Conservation (phyloP, 2,329 filamentous ascomycete genomes). For the Phialophora macrospora region DNA sequence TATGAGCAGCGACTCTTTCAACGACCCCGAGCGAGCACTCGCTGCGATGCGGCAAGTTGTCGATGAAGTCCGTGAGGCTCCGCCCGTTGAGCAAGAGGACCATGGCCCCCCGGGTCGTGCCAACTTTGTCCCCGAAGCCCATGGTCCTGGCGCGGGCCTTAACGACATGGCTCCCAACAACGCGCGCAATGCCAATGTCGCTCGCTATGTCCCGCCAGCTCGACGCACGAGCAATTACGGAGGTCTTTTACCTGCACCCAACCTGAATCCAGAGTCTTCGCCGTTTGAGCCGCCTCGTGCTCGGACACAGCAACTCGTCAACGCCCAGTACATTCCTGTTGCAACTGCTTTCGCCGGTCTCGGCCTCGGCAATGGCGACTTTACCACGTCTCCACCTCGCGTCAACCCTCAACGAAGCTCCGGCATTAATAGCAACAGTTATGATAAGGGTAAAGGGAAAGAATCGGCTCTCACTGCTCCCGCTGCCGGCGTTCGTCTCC, state of each 20-base stretch:
- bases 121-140: not conserved
- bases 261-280: slow-evolving; percentile 3
- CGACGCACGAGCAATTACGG: not conserved
- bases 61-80: slow-evolving; percentile 2
- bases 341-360: slow-evolving; percentile 11
- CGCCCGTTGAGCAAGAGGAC: slow-evolving; percentile 1
- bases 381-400: slow-evolving; percentile 21
- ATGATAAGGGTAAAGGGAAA: slow-evolving; percentile 7
- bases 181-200: not conserved
- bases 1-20: slow-evolving; percentile 8
- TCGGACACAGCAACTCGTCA: not conserved
- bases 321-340: not conserved
- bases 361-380: slow-evolving; percentile 25
- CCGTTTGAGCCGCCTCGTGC: slow-evolving; percentile 4
- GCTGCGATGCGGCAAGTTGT: slow-evolving; percentile 9
- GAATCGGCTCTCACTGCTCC: slow-evolving; percentile 5
- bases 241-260: not conserved
- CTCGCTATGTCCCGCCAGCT: slow-evolving; percentile 4
- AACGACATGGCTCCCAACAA: not conserved
- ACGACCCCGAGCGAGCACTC: slow-evolving; percentile 12
- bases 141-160: slow-evolving; percentile 9
- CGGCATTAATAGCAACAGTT: not conserved
- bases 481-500: slow-evolving; percentile 9
- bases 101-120: not conserved
- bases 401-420: slow-evolving; percentile 21